phyloP scores from a whole-genome alignment of 75 land plant species.

The Larix kaempferi region DNA sequence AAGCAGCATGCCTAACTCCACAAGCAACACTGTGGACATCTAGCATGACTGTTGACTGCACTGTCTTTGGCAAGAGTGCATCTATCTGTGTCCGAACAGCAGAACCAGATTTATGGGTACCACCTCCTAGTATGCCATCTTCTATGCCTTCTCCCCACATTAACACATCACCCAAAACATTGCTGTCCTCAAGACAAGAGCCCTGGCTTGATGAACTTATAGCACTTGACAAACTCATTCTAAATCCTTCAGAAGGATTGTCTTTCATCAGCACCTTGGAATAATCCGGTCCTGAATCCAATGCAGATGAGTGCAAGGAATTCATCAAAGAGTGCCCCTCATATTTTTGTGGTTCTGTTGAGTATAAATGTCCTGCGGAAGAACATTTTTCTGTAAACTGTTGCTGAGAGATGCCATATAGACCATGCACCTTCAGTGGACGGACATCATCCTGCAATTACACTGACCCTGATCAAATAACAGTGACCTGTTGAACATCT shows the following conservation, averaged over 20 bases:
- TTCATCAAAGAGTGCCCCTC: conserved; percentile 8
- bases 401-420: conserved; percentile 36
- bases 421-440: conserved; percentile 28
- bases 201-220: conserved; percentile 17
- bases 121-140: conserved; percentile 30
- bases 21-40: conserved; percentile 42
- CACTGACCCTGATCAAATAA: not conserved
- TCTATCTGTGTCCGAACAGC: conserved; percentile 15
- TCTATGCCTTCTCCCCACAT: conserved; percentile 60
- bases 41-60: conserved; percentile 32
- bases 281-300: conserved; percentile 8
- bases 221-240: conserved; percentile 16
- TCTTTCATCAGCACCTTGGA: conserved; percentile 9
- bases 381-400: conserved; percentile 20
- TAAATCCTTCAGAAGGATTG: conserved; percentile 1
- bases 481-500: not conserved
- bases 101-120: conserved; percentile 8
- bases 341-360: conserved; percentile 19
- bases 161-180: conserved; percentile 48
- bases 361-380: conserved; percentile 22
- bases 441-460: conserved; percentile 10
- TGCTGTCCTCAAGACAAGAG: conserved; percentile 16
- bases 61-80: conserved; percentile 39
- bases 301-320: conserved; percentile 14
- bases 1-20: conserved; percentile 54